A percentile compares a stretch with the other conserved stretches of the same genome.
Conservation (phyloP, 345 rosid genomes). For the Triadica sebifera region DNA sequence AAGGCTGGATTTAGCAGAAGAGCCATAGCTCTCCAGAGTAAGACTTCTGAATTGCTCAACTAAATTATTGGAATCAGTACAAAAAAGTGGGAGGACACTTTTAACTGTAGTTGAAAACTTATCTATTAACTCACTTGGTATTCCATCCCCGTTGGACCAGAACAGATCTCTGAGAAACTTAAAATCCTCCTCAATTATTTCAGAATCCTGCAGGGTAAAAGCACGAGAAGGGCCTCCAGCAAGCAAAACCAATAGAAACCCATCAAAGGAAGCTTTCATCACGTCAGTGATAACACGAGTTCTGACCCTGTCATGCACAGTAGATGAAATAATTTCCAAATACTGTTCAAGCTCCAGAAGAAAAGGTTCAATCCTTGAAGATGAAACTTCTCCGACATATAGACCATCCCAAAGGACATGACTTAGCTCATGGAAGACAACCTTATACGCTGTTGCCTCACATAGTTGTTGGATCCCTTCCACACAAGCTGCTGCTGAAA, state of each 20-base stretch:
- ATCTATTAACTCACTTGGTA: conserved; percentile 70
- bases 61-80: conserved; percentile 67
- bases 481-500: conserved; percentile 71
- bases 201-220: conserved; percentile 68
- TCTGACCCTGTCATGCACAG: conserved; percentile 77
- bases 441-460: conserved; percentile 76
- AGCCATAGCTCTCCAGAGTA: conserved; percentile 55
- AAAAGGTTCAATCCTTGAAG: conserved; percentile 74
- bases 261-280: conserved; percentile 89
- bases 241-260: conserved; percentile 80
- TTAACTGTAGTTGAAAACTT: conserved; percentile 59
- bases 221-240: conserved; percentile 96
- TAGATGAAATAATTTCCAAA: conserved; percentile 62
- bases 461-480: conserved; percentile 90
- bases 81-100: conserved; percentile 68
- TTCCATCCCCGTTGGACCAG: conserved; percentile 95
- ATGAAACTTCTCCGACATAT: conserved; percentile 72
- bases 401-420: conserved; percentile 84
- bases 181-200: conserved; percentile 78
- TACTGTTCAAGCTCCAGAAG: conserved; percentile 74
- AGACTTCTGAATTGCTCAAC: conserved; percentile 65
- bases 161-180: conserved; percentile 77
- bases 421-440: conserved; percentile 81
- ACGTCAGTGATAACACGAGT: conserved; percentile 71
- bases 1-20: conserved; percentile 64